Conservation (phyloP, 192 early-diverging fungal species). For the Entomortierella lignicola region DNA sequence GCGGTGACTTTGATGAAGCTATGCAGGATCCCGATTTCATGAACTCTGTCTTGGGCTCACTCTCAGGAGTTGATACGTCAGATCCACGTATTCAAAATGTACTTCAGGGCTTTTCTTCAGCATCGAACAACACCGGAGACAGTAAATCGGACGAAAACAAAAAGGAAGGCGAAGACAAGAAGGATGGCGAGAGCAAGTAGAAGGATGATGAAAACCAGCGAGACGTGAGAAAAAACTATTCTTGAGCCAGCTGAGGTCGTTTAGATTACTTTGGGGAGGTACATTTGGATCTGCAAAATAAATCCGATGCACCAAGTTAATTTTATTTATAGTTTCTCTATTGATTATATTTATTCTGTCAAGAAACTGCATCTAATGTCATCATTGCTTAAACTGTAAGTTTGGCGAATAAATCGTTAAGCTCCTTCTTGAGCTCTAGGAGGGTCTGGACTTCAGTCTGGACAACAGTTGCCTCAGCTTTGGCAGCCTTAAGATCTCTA, state of each 20-base stretch:
- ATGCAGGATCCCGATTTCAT: slow-evolving; percentile 70
- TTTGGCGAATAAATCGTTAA: slow-evolving; percentile 54
- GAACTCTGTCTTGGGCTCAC: slow-evolving; percentile 77
- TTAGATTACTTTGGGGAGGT: not conserved
- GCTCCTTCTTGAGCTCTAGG: slow-evolving; percentile 58
- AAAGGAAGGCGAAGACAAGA: slow-evolving; percentile 20
- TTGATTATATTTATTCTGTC: not conserved
- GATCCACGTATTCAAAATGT: slow-evolving; percentile 85
- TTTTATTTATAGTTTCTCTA: too few relatives aligned
- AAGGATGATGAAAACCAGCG: not conserved
- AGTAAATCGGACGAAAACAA: slow-evolving; percentile 24
- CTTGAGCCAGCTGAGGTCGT: not conserved
- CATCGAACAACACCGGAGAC: slow-evolving; percentile 25
- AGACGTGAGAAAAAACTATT: too few relatives aligned
- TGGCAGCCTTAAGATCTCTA: slow-evolving; percentile 67
- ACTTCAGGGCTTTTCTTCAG: slow-evolving; percentile 57
- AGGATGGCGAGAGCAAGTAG: slow-evolving; percentile 39
- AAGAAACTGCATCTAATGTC: not conserved
- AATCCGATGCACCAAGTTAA: too few relatives aligned
- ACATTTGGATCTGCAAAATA: slow-evolving; percentile 24
- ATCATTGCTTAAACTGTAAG: slow-evolving; percentile 40
- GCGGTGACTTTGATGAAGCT: slow-evolving; percentile 44
- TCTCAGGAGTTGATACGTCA: slow-evolving; percentile 89
- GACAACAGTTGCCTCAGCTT: slow-evolving; percentile 59
- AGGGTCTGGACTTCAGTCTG: slow-evolving; percentile 57